phyloP scores from a whole-genome alignment of 129 eudicot genomes.

The Oenanthe sinensis region DNA sequence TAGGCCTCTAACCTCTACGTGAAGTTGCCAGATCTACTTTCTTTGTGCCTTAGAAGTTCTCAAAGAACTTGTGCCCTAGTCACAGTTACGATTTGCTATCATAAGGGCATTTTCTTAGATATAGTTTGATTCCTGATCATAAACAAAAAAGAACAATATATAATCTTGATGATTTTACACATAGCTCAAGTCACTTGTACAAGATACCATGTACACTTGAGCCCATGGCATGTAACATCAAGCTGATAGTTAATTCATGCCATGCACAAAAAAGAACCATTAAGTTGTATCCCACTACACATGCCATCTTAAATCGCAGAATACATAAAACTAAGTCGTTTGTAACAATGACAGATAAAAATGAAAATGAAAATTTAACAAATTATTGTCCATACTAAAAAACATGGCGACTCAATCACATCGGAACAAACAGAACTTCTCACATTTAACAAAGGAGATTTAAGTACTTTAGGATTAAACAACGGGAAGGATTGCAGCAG shows the following conservation, averaged over 20 bases:
- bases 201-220: neutral
- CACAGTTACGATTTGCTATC: too few relatives aligned
- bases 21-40: too few relatives aligned
- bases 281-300: neutral
- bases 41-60: too few relatives aligned
- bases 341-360: neutral
- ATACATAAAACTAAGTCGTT: neutral
- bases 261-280: neutral
- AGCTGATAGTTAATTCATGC: neutral
- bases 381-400: neutral
- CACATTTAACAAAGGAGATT: neutral
- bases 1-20: too few relatives aligned
- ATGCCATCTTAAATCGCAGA: neutral
- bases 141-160: too few relatives aligned
- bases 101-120: too few relatives aligned
- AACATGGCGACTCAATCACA: neutral
- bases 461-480: neutral
- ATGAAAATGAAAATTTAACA: neutral
- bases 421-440: neutral
- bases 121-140: too few relatives aligned
- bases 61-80: too few relatives aligned
- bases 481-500: neutral
- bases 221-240: neutral
- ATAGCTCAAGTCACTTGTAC: too few relatives aligned
- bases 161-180: too few relatives aligned